Conservation (phyloP, 176 grass and related monocot genomes). For the Aegilops sharonensis region DNA sequence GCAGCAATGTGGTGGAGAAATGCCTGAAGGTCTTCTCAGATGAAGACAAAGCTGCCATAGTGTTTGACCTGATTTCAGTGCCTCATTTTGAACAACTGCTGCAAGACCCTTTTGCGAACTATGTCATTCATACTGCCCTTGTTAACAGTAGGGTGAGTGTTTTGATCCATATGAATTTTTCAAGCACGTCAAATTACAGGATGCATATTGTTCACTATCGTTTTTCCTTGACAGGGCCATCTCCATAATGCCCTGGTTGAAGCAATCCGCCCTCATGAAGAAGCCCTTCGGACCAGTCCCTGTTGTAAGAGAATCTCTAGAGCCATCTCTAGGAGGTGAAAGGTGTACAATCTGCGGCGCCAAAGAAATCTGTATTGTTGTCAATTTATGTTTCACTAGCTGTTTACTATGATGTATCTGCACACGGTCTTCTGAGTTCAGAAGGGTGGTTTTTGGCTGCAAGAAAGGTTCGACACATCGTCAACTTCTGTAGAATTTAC, state of each 20-base stretch:
- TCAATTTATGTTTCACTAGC: constrained; percentile 49
- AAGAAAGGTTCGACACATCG: constrained; percentile 23
- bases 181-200: not conserved
- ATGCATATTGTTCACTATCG: not conserved
- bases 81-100: constrained; percentile 72
- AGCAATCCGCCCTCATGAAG: constrained; percentile 62
- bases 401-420: constrained; percentile 36
- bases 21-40: constrained; percentile 70
- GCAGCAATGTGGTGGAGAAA: constrained; percentile 96
- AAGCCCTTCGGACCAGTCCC: constrained; percentile 64
- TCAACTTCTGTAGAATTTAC: constrained; percentile 31
- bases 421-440: constrained; percentile 30
- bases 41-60: constrained; percentile 55
- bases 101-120: constrained; percentile 90
- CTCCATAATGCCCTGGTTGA: constrained; percentile 42
- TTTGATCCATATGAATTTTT: not conserved
- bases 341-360: constrained; percentile 40
- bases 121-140: constrained; percentile 79
- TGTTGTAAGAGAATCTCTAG: constrained; percentile 88
- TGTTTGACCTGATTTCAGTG: constrained; percentile 58
- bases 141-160: constrained; percentile 56
- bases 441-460: constrained; percentile 37
- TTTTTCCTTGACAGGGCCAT: constrained; percentile 48
- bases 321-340: constrained; percentile 58
- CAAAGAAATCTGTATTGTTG: constrained; percentile 37